Evolutionary conservation across 1,284 basidiomycete species (phyloP), one percentile per base, ranked within the genome.

Genomic region (Fomitopsis pinicola): DNA sequence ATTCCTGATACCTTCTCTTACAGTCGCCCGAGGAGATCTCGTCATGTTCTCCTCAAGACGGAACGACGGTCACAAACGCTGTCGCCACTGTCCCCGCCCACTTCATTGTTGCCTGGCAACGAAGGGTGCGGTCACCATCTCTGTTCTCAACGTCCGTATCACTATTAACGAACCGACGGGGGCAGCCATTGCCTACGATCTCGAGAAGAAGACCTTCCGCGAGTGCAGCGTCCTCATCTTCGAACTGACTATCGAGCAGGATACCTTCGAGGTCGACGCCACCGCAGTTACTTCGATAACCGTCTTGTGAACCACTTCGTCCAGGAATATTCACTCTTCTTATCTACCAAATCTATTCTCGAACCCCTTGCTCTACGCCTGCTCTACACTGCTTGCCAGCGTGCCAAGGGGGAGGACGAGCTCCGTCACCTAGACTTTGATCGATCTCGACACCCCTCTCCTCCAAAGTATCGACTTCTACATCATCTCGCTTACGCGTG

Each of bases 241-340:
- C 82, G 97, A 99, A 84, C 87, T 98, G 57, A 96, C 95, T 65
- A 98, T 98, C 66, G 95, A 98, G 78, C 96, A 97, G 80, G 96
- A 95, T 78, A 95, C 98, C 78, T 99, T 98, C 81, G 96, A 97
- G 79, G 96, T 98, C 78, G 97, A 97, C 83, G 95, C 97, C 64
- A 98, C 96, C 66, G 96, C 97, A 87, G 97, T 98, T 82, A 98
- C 80, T 99, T 98, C 72, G 97, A 98, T 79, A 98, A 98, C 85
- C 89, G 92, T 69, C 91, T 98, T 69, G 94, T 98, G 76, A 95
- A 96, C 80, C 94, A 98, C 87, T 97, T 99, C 74, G 91, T 94
- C 65, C 93, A 96, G 77, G 95, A 98, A 79, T 9, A 55, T 28
- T 57, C 40, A 35, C n/a, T 64, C 78, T 55, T 76, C 59, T 56